These are phyloP conservation scores for Backusella circina DNA, from an alignment of 192 early-diverging fungal genomes.

Conservation along the genomic window DNA sequence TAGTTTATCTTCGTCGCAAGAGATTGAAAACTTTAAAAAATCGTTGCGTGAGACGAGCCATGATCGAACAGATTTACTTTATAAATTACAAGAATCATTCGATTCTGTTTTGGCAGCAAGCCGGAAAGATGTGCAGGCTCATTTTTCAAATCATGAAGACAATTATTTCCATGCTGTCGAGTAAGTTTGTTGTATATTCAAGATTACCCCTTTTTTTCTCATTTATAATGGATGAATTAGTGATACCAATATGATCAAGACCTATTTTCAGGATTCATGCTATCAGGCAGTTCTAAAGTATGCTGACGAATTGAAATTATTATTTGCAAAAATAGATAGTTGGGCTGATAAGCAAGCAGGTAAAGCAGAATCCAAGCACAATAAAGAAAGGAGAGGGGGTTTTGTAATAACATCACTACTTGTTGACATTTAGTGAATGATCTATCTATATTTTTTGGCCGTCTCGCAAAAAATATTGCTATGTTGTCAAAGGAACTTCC, in stretches of 20 bases:
- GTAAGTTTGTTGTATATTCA: background rate
- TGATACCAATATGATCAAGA: slow-evolving; percentile 1
- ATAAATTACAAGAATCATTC: slow-evolving; percentile 13
- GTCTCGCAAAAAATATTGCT: slow-evolving; percentile 26
- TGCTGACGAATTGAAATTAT: background rate
- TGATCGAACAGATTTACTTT: slow-evolving; percentile 4
- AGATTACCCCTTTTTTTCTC: background rate
- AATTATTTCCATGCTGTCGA: slow-evolving; percentile 1
- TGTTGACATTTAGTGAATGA: slow-evolving; percentile 6
- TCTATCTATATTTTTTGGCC: background rate
- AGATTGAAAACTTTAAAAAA: slow-evolving; percentile 26
- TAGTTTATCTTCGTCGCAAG: slow-evolving; percentile 13
- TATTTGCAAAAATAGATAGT: background rate
- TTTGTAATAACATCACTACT: background rate
- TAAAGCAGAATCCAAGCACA: background rate
- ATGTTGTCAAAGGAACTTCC: slow-evolving; percentile 21
- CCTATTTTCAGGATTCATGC: background rate
- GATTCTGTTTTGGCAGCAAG: slow-evolving; percentile 5
- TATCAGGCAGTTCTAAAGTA: background rate
- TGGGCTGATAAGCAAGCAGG: background rate
- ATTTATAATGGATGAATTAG: background rate
- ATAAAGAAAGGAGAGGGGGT: background rate
- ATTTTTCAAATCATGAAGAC: background rate
- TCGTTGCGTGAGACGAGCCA: slow-evolving; percentile 2
- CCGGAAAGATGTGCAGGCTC: slow-evolving; percentile 7